Conservation (phyloP, 139 green algal genomes). For the Haematococcus lacustris region DNA sequence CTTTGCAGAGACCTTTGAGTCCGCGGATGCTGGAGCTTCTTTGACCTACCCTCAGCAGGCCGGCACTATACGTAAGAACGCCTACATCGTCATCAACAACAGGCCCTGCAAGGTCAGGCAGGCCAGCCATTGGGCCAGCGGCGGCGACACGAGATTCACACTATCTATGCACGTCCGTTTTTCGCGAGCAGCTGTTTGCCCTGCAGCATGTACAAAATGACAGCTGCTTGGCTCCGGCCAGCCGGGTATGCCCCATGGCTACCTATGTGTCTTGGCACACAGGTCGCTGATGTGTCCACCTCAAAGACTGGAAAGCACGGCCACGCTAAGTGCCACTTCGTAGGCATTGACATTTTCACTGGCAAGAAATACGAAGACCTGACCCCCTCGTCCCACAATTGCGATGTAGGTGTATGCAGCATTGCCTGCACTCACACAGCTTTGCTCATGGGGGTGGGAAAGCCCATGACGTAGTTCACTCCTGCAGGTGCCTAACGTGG, state of each 20-base stretch:
- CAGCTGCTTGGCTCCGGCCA: too few relatives aligned
- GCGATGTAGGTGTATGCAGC: constrained; percentile 82
- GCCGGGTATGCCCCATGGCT: too few relatives aligned
- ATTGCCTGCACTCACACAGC: too few relatives aligned
- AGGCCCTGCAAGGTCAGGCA: constrained; percentile 90
- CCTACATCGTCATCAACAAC: constrained; percentile 91
- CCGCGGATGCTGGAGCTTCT: constrained; percentile 73
- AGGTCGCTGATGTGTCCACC: constrained; percentile 98
- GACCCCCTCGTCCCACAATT: constrained; percentile 95
- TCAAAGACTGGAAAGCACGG: constrained; percentile 99
- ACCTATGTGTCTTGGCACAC: too few relatives aligned
- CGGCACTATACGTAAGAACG: constrained; percentile 93
- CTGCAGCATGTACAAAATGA: too few relatives aligned
- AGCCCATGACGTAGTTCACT: too few relatives aligned
- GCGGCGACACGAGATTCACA: too few relatives aligned
- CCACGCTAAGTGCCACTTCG: constrained; percentile 99
- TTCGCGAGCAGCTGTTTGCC: too few relatives aligned
- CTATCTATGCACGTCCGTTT: too few relatives aligned
- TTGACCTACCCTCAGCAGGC: constrained; percentile 89
- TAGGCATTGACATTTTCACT: constrained; percentile 96
- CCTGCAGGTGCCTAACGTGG: constrained; percentile 82
- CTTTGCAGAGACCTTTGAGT: constrained; percentile 18
- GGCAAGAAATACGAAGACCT: constrained; percentile 98
- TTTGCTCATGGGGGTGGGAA: too few relatives aligned
- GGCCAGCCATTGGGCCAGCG: too few relatives aligned